These are phyloP conservation scores for Tephrocybe sp. DNA, from an alignment of 768 basidiomycete species.

Conservation along the genomic window DNA sequence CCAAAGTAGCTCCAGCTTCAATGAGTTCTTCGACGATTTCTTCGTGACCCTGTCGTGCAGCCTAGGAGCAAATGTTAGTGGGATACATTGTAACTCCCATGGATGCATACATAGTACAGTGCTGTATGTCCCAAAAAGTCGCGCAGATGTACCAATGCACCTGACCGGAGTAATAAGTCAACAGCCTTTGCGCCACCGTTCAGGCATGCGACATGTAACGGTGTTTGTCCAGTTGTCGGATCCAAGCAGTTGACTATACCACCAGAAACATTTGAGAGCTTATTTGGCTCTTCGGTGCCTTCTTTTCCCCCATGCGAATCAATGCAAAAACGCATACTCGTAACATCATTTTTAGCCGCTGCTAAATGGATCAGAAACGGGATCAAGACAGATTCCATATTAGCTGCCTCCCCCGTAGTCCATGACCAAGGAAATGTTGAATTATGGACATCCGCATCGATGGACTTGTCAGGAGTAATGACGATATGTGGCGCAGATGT, in stretches of 20 bases:
- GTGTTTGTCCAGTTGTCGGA: conserved; percentile 65
- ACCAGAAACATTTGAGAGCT: conserved; percentile 46
- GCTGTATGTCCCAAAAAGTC: conserved; percentile 81
- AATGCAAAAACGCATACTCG: conserved; percentile 61
- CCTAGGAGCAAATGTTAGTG: conserved; percentile 37
- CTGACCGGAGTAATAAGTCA: conserved; percentile 58
- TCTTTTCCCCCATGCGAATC: conserved; percentile 26
- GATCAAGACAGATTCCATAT: conserved; percentile 66
- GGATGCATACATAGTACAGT: conserved; percentile 63
- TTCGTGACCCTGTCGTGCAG: conserved; percentile 69
- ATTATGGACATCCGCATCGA: conserved; percentile 38
- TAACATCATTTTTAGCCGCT: conserved; percentile 65
- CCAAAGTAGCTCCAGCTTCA: conserved; percentile 71
- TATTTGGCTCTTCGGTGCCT: conserved; percentile 26
- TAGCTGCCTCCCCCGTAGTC: conserved; percentile 73
- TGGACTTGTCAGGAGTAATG: conserved; percentile 33
- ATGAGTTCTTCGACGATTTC: conserved; percentile 61
- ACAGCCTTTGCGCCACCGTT: conserved; percentile 52
- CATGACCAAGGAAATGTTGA: conserved; percentile 70
- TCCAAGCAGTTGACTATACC: conserved; percentile 76
- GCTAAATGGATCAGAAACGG: conserved; percentile 81
- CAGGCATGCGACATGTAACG: conserved; percentile 76
- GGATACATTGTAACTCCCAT: neutral
- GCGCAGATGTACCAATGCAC: conserved; percentile 79
- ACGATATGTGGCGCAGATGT: conserved; percentile 34